Percentiles rank a stretch among this genome's conserved stretches.
Conservation (phyloP, 345 rosid genomes). For the Salix arbutifolia region DNA sequence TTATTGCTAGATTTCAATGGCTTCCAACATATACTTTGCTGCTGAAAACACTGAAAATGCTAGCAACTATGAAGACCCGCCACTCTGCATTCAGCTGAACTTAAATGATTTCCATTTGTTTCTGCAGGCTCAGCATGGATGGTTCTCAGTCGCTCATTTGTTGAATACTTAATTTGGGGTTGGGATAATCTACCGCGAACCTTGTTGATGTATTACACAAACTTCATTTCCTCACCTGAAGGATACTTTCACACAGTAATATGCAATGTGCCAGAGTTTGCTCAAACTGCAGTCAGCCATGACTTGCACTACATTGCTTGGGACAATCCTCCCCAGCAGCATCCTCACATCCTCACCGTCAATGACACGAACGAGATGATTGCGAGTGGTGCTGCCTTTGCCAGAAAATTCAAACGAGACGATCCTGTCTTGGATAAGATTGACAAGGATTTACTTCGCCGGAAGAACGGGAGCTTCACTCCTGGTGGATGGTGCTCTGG, state of each 20-base stretch:
- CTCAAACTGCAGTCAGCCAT: slow-evolving; percentile 68
- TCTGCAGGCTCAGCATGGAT: slow-evolving; percentile 96
- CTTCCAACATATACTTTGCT: not conserved
- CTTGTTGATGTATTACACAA: slow-evolving; percentile 90
- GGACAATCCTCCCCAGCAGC: slow-evolving; percentile 94
- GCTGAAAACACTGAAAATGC: not conserved
- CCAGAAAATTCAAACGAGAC: slow-evolving; percentile 65
- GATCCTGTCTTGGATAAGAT: slow-evolving; percentile 63
- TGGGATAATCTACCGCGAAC: slow-evolving; percentile 96
- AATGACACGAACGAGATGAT: slow-evolving; percentile 65
- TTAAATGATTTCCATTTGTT: not conserved
- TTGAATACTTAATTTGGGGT: slow-evolving; percentile 93
- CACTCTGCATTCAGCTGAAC: not conserved
- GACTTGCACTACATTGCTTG: slow-evolving; percentile 93
- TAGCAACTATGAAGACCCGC: not conserved
- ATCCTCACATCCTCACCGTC: slow-evolving; percentile 73
- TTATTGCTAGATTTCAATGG: not conserved
- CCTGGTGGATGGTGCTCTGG: slow-evolving; percentile 97
- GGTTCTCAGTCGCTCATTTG: slow-evolving; percentile 78
- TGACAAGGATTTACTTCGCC: slow-evolving; percentile 61
- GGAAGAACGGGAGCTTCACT: slow-evolving; percentile 60
- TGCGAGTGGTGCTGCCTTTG: slow-evolving; percentile 80
- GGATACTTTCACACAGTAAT: slow-evolving; percentile 94
- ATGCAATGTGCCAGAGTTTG: slow-evolving; percentile 81
- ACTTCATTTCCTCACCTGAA: slow-evolving; percentile 96